Base-by-base conservation (phyloP, 495 filamentous ascomycete species). In the Penicillium canariense region DNA sequence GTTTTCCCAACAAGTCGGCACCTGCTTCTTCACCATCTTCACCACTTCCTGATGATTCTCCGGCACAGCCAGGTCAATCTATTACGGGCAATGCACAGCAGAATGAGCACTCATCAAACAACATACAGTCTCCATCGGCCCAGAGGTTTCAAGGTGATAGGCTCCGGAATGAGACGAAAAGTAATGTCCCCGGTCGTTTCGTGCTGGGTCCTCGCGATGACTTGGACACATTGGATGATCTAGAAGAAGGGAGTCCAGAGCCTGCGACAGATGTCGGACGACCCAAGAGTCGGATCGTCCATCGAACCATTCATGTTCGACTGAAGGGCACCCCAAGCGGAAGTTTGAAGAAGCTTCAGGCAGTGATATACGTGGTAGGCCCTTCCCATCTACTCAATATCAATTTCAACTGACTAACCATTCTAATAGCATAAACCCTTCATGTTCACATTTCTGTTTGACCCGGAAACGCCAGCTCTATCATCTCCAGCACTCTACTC, bases 401-500 rank as follows among this genome's bases (percentile, higher is more conserved):
- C 20, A 48, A 1, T 34, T 5, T 2, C 22, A 3, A 51, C 32
- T 12, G 34, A 26, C 28, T 22, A 28, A 38, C 25, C 35, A 27
- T 49, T 18, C 49, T 27, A 48, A 50, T 51, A 77, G 72, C 85
- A 90, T 60, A 83, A 81, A 64, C 94, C 94, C 3, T 97, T 97
- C 71, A 87, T 96, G 50, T 96, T 90, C 68, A 86, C 89, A 4
- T 89, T 97, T 60, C 77, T 98, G 14, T 97, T 97, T 72, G 79
- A 88, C 42, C 78, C 84, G 11, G 73, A 76, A 34, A 87, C 90
- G 1, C 78, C 82, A 31, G 78, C 85, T 18, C 77, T 96, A 6
- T 75, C 82, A 14, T 82, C 82, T 40, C 77, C 86, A 3, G 73
- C 80, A 0, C 84, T 96, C 59, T 97, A 97, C 72, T 79, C 85